These are phyloP conservation scores for Strigomonas culicis DNA, from an alignment of 208 protist species.

Conservation along the genomic window DNA sequence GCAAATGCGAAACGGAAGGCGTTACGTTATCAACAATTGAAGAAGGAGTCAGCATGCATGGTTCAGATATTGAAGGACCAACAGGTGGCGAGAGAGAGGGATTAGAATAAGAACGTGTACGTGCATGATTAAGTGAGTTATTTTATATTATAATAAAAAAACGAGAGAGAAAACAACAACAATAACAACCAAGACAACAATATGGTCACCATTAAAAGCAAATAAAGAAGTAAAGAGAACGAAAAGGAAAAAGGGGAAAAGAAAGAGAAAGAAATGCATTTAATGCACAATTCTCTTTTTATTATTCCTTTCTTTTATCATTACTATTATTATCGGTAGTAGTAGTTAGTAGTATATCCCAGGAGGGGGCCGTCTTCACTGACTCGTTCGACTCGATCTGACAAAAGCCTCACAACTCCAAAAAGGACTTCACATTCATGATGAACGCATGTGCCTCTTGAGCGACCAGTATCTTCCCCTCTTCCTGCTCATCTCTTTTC, in stretches of 20 bases:
- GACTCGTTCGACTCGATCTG: no score
- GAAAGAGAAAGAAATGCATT: neutral
- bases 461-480: conserved; percentile 51
- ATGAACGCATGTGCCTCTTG: conserved; percentile 57
- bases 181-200: neutral
- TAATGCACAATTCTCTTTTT: no score
- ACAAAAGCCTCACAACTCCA: conserved; percentile 20
- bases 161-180: conserved; percentile 6
- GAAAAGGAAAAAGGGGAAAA: neutral
- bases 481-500: neutral
- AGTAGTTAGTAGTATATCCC: no score
- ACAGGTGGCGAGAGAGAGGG: neutral
- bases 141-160: neutral
- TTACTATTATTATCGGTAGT: no score
- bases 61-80: neutral
- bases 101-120: conserved; percentile 1
- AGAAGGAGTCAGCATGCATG: no score
- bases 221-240: conserved; percentile 3
- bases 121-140: no score
- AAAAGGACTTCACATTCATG: conserved; percentile 49
- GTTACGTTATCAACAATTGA: neutral
- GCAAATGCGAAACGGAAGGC: neutral
- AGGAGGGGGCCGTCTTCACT: no score
- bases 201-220: neutral
- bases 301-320: no score